Evolutionary conservation across 768 basidiomycete genomes (phyloP), one percentile per base, ranked within the genome.

Genomic region (Lyophyllum decastes): DNA sequence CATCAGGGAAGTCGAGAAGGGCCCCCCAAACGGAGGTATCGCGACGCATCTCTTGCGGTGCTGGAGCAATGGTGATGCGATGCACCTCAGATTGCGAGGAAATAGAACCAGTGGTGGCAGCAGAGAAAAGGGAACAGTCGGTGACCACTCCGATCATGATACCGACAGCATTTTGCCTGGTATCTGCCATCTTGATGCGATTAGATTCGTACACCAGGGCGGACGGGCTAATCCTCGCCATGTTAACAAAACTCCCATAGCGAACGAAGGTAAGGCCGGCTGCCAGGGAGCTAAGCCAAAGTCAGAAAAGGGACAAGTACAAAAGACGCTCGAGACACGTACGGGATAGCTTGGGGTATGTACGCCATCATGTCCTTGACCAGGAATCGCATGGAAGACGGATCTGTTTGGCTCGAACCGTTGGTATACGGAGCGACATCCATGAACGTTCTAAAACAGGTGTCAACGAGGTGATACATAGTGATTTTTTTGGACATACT

Each of bases 71-170:
- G 30, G 30, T 33, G 30, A 33, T 33, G 30, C 16, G 57, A n/a
- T 54, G 34, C 3, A 54, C 35, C 38, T 40, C 38, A 24, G 10
- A 22, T 6, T 19, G 41, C 11, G 33, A 40, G 9, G 35, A 19
- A n/a, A 27, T 24, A 11, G 22, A 49, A 17, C 41, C 41, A n/a
- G 45, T 34, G 3, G 19, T 27, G 34, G 33, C 27, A n/a, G 45
- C 16, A 16, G 33, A 41, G 4, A 58, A 33, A 21, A 58, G 26
- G 27, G 22, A 44, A 38, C 51, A 53, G 16, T 58, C 57, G 12
- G 57, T 58, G 22, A 52, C 41, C 51, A 53, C 34, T 11, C 57
- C 57, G 22, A 58, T 17, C 57, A 58, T 58, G 27, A 58, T 48
- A 19, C 57, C 57, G 2, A 58, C 45, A 8, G 57, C 57, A 44